Evolutionary conservation across 176 grass and related monocot species (phyloP), one percentile per base, ranked within the genome.

Genomic region (Hordeum marinum): DNA sequence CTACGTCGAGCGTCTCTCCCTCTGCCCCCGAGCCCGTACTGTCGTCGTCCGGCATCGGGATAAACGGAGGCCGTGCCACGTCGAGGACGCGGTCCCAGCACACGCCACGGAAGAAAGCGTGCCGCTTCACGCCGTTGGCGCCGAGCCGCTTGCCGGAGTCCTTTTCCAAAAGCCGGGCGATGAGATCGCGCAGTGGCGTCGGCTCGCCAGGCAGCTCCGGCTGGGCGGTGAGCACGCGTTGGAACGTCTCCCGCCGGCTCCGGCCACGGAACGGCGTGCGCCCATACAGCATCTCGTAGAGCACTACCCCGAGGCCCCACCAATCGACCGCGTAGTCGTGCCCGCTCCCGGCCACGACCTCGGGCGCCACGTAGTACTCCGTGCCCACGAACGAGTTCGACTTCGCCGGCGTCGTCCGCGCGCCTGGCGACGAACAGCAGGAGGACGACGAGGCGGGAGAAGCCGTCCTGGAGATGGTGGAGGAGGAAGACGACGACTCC

Each of bases 311-410:
- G 3, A 96, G 86, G 34, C 97, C 90, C 93, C 97, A 99, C 94
- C 97, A 92, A 85, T 99, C 97, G 5, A 99, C 93, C 20, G 92
- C 41, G 90, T 92, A 99, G 77, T 99, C 97, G 85, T 99, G 97
- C 39, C 93, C 97, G 34, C 79, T 86, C 0, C 96, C 96, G 14
- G 85, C 54, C 85, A 99, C 96, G 76, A 99, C 96, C 86, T 99
- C 96, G 18, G 96, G 96, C 15, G 96, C 93, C 20, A 99, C 96
- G 88, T 99, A 99, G 57, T 99, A 94, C 90, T 99, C 96, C 12
- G 96, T 99, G 5, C 96, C 96, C 10, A 99, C 96, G 87, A 99
- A 99, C 37, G 96, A 99, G 82, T 99, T 99, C 41, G 90, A 96
- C 54, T 99, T 99, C 1, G 82, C 94, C 46, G 46, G 14, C 12